phyloP scores from a whole-genome alignment of 805 yeast species.

The Candida incommunis region DNA sequence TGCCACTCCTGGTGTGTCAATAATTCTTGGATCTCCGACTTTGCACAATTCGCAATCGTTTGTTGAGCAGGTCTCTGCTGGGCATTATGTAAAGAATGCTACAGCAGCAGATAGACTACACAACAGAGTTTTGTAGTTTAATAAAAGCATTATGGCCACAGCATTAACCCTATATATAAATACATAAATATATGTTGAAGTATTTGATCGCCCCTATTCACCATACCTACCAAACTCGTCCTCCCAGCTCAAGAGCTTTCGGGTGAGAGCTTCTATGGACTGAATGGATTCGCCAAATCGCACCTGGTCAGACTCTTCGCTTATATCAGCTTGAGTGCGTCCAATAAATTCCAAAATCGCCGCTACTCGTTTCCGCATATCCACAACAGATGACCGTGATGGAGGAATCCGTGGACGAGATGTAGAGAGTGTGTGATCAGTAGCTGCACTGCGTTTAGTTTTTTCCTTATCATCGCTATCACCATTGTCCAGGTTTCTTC shows the following conservation, averaged over 20 bases:
- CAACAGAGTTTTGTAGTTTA: background rate
- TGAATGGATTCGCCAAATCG: conserved; percentile 23
- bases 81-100: background rate
- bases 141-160: background rate
- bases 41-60: background rate
- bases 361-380: conserved; percentile 75
- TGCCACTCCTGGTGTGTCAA: background rate
- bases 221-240: conserved; percentile 43
- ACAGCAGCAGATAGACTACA: background rate
- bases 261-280: conserved; percentile 60
- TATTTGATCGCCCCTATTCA: conserved; percentile 5
- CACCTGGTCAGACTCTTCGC: conserved; percentile 16
- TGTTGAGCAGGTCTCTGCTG: background rate
- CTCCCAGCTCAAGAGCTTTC: conserved; percentile 67
- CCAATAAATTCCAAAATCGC: conserved; percentile 87
- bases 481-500: conserved; percentile 5
- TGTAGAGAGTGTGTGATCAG: background rate
- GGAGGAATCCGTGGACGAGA: conserved; percentile 61
- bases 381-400: conserved; percentile 57
- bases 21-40: background rate
- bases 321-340: conserved; percentile 67
- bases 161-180: background rate
- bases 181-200: background rate
- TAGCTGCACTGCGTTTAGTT: conserved; percentile 12
- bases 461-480: conserved; percentile 4